A percentile compares a stretch with the other conserved stretches of the same genome.
Evolutionary conservation across 1,284 basidiomycete genomes (phyloP).

Genomic region (Flammula alnicola): DNA sequence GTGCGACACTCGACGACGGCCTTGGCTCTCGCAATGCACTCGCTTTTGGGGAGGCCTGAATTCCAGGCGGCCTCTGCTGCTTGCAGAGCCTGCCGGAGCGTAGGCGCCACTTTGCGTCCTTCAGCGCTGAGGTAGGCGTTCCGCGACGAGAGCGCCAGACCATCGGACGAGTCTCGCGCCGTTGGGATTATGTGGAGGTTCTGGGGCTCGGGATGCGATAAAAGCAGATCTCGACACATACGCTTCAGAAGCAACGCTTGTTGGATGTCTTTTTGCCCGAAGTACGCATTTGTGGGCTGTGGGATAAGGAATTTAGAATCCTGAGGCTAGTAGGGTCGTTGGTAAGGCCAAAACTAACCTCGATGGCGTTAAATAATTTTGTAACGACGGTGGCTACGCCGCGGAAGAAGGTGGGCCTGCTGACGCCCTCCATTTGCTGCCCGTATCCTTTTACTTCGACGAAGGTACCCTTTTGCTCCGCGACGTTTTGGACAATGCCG

Average conservation of each 20-base stretch:
- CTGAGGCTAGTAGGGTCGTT: too few species aligned
- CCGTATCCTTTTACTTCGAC: constrained; percentile 89
- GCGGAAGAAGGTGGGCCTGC: constrained; percentile 90
- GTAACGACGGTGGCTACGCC: constrained; percentile 96
- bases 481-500: constrained; percentile 83
- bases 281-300: constrained; percentile 91
- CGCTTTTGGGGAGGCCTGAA: constrained; percentile 52
- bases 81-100: constrained; percentile 73
- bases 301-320: too few species aligned
- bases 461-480: constrained; percentile 85
- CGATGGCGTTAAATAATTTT: constrained; percentile 92
- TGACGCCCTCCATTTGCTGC: constrained; percentile 86
- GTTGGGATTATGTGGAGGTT: constrained; percentile 87
- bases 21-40: constrained; percentile 53
- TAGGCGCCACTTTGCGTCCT: constrained; percentile 74
- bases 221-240: constrained; percentile 83
- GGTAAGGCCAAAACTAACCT: too few species aligned
- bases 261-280: constrained; percentile 99
- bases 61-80: constrained; percentile 62
- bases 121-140: constrained; percentile 81
- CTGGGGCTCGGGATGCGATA: constrained; percentile 73
- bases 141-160: constrained; percentile 88
- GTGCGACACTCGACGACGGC: constrained; percentile 42
- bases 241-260: constrained; percentile 89
- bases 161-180: constrained; percentile 63